Conservation (phyloP, 2,329 filamentous ascomycete genomes). For the Colletotrichum sp. region DNA sequence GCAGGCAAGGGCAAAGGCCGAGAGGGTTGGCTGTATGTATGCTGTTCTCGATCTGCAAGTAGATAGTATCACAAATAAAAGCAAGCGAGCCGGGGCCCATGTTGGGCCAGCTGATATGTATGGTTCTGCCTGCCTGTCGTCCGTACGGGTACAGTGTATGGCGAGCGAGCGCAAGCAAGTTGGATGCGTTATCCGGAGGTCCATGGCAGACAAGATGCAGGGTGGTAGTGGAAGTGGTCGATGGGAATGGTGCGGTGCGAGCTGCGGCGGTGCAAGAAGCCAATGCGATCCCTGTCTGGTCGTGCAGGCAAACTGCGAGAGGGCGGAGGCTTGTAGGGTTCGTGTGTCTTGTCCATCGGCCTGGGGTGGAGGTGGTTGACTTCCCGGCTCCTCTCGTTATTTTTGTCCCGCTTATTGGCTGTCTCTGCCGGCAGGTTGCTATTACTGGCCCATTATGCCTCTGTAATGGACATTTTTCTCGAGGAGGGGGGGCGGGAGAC, state of each 20-base stretch:
- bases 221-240: background rate
- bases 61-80: constrained; percentile 13
- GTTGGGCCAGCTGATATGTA: constrained; percentile 8
- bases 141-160: constrained; percentile 7
- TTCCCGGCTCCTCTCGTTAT: background rate
- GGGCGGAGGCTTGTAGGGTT: constrained; percentile 9
- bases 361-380: background rate
- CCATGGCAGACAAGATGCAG: background rate
- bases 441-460: constrained; percentile 12
- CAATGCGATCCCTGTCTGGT: constrained; percentile 3
- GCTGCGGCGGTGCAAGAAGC: constrained; percentile 19
- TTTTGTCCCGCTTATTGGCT: constrained; percentile 7
- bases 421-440: background rate
- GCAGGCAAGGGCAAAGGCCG: background rate
- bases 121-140: background rate
- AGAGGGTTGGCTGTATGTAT: constrained; percentile 13
- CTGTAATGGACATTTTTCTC: background rate
- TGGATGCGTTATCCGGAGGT: constrained; percentile 5
- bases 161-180: background rate
- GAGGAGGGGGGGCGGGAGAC: constrained; percentile 1
- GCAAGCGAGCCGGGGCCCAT: constrained; percentile 15
- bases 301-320: constrained; percentile 16
- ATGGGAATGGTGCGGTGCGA: background rate
- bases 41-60: background rate
- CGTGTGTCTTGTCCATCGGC: constrained; percentile 5